Conservation (phyloP, 495 filamentous ascomycete genomes). For the Evernia prunastri region DNA sequence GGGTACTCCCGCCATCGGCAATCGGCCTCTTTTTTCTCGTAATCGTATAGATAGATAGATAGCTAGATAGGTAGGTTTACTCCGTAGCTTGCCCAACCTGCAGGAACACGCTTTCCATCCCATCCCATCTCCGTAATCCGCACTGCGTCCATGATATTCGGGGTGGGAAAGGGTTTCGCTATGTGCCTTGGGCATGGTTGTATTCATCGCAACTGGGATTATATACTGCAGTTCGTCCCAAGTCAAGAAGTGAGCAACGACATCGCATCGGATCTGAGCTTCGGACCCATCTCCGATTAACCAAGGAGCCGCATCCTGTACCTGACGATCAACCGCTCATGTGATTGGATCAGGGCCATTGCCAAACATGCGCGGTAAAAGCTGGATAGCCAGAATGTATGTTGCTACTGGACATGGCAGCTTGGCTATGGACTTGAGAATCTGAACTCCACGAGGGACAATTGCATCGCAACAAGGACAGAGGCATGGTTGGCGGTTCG, state of each 20-base stretch:
- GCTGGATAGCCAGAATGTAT: background rate
- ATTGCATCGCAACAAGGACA: background rate
- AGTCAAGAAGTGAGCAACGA: background rate
- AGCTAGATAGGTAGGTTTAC: too few species aligned
- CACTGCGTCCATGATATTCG: too few species aligned
- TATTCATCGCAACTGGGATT: background rate
- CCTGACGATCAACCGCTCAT: constrained; percentile 13
- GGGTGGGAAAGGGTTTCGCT: background rate
- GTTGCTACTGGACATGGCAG: background rate
- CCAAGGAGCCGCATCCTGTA: constrained; percentile 11
- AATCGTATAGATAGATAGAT: too few species aligned
- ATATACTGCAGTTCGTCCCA: background rate
- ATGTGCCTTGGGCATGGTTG: background rate
- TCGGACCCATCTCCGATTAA: constrained; percentile 6
- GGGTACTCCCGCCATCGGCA: background rate
- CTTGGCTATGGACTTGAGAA: background rate
- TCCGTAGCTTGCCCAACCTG: constrained; percentile 2
- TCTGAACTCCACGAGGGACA: background rate
- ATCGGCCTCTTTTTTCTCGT: constrained; percentile 12
- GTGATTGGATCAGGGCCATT: background rate
- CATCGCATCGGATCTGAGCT: background rate
- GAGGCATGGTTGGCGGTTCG: background rate
- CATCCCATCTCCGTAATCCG: background rate
- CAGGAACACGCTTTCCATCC: background rate
- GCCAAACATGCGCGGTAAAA: background rate